Conservation (phyloP, 768 basidiomycete species). For the Tephrocybe sp. region DNA sequence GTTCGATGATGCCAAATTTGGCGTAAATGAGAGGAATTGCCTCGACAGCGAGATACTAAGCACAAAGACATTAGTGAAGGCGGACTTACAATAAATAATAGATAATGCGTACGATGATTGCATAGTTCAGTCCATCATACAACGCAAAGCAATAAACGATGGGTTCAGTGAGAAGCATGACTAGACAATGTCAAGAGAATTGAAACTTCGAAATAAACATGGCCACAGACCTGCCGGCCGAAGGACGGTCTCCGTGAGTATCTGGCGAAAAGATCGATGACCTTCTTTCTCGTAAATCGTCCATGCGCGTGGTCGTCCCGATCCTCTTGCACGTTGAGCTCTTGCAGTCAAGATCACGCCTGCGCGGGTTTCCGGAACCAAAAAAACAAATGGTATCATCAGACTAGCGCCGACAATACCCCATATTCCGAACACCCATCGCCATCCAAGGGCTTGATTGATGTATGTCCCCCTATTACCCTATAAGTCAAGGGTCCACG, state of each 20-base stretch:
- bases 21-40: slow-evolving; percentile 20
- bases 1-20: slow-evolving; percentile 14
- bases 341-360: slow-evolving; percentile 18
- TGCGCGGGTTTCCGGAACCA: slow-evolving; percentile 21
- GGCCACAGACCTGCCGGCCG: slow-evolving; percentile 17
- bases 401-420: slow-evolving; percentile 17
- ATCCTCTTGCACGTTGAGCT: slow-evolving; percentile 13
- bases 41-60: slow-evolving; percentile 20
- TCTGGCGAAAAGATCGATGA: slow-evolving; percentile 15
- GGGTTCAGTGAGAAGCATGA: slow-evolving; percentile 22
- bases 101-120: slow-evolving; percentile 14
- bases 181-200: neutral
- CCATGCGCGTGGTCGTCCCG: slow-evolving; percentile 15
- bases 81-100: neutral
- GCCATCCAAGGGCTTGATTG: slow-evolving; percentile 18
- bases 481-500: neutral
- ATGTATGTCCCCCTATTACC: slow-evolving; percentile 16
- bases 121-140: slow-evolving; percentile 21
- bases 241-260: slow-evolving; percentile 17
- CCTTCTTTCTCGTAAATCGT: slow-evolving; percentile 17
- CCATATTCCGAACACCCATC: slow-evolving; percentile 22
- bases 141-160: slow-evolving; percentile 22
- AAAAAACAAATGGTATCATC: slow-evolving; percentile 15
- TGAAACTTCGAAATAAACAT: neutral
- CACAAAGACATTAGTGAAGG: neutral